Conservation (phyloP, 2,329 filamentous ascomycete species). For the Fusarium guadeloupense region DNA sequence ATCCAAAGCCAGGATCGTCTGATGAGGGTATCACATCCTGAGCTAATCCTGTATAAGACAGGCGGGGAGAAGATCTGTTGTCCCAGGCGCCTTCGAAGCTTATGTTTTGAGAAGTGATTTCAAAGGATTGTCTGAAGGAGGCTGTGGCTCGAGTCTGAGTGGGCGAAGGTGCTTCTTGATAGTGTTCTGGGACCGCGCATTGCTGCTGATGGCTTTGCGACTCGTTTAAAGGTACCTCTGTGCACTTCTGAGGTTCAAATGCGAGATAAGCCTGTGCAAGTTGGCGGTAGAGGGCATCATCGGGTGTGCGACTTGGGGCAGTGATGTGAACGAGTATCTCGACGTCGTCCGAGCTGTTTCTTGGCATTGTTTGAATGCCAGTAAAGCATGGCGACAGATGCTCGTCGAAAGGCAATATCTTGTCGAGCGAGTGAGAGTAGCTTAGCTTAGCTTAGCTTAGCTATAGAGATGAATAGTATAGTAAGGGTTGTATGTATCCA, state of each 20-base stretch:
- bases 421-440: not conserved
- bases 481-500: conserved; percentile 11
- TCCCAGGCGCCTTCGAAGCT: conserved; percentile 58
- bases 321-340: conserved; percentile 67
- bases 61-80: conserved; percentile 51
- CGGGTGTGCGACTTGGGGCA: conserved; percentile 58
- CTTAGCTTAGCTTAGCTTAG: too few relatives aligned
- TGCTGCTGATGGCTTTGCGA: conserved; percentile 3
- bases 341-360: conserved; percentile 45
- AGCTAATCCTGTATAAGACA: conserved; percentile 19
- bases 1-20: conserved; percentile 15
- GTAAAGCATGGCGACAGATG: conserved; percentile 38
- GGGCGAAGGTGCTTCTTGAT: conserved; percentile 13
- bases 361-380: conserved; percentile 39
- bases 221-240: conserved; percentile 7
- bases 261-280: conserved; percentile 61
- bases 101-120: conserved; percentile 51
- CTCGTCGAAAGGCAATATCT: conserved; percentile 11
- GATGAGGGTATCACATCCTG: conserved; percentile 5
- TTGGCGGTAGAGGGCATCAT: conserved; percentile 61
- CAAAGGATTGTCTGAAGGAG: conserved; percentile 36
- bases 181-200: not conserved
- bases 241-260: conserved; percentile 51
- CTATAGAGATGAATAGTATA: not conserved
- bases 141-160: conserved; percentile 16